These are phyloP conservation scores for Letharia lupina DNA, from an alignment of 495 filamentous ascomycete genomes.

Conservation along the genomic window DNA sequence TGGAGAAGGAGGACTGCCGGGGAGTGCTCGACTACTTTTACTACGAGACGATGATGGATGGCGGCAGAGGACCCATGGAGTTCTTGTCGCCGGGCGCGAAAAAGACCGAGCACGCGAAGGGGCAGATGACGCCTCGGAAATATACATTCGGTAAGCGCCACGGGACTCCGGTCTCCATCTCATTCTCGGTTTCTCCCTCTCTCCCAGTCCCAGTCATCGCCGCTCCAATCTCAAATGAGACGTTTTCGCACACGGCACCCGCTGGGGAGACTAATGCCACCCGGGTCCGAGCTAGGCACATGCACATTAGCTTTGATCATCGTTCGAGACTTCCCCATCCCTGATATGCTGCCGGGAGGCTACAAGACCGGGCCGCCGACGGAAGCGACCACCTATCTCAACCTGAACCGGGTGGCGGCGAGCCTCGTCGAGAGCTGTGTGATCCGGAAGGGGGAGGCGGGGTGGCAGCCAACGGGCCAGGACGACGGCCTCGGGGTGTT, in stretches of 20 bases:
- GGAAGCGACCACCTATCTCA: neutral
- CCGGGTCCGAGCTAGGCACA: neutral
- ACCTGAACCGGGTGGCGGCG: neutral
- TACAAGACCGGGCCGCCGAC: neutral
- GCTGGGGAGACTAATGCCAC: neutral
- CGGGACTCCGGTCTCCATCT: neutral
- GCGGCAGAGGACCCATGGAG: neutral
- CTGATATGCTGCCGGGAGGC: neutral
- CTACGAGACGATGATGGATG: neutral
- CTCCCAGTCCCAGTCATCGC: no score
- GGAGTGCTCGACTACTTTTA: neutral
- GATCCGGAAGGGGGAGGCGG: neutral
- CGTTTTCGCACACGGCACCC: neutral
- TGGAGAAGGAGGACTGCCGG: neutral
- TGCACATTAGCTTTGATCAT: neutral
- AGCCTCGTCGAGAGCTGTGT: neutral
- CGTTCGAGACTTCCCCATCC: neutral
- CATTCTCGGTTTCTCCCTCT: no score
- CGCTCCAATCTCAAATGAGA: no score
- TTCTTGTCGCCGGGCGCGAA: neutral
- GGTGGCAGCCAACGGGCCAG: neutral
- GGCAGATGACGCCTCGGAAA: neutral
- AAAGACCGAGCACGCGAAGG: neutral
- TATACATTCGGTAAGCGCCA: neutral
- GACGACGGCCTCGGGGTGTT: neutral